Percentiles rank a stretch among this genome's conserved stretches.
Evolutionary conservation across 345 rosid species (phyloP).

Genomic region (Lumnitzera racemosa): DNA sequence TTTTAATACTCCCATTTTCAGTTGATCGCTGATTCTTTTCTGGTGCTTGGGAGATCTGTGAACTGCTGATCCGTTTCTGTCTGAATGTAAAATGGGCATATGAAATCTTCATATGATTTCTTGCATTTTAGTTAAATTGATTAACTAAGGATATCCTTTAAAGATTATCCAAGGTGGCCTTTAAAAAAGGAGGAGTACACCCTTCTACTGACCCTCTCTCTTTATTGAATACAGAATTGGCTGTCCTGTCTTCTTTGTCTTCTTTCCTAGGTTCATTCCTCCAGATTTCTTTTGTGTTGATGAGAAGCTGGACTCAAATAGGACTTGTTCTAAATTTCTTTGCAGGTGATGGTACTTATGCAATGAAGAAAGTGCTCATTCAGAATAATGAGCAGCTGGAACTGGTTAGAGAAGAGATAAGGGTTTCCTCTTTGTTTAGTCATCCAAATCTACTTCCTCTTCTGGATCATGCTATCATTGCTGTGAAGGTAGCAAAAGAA

Average conservation of each 20-base stretch:
- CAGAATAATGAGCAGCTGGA: conserved; percentile 84
- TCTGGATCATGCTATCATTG: conserved; percentile 88
- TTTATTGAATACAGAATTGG: neutral
- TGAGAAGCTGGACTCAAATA: neutral
- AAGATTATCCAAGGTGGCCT: neutral
- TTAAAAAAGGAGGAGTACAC: neutral
- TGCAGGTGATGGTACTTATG: conserved; percentile 87
- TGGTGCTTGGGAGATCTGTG: neutral
- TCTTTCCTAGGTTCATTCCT: neutral
- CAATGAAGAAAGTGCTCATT: conserved; percentile 95
- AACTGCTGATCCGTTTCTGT: neutral
- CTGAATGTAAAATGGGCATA: neutral
- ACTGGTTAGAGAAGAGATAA: conserved; percentile 89
- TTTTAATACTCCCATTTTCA: too few relatives aligned
- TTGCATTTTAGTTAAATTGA: too few relatives aligned
- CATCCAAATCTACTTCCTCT: conserved; percentile 92
- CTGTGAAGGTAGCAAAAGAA: conserved; percentile 55
- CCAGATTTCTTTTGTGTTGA: neutral
- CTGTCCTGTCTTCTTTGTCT: neutral
- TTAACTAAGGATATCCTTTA: neutral
- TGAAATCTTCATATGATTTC: too few relatives aligned
- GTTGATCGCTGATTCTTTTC: too few relatives aligned
- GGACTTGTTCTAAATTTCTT: conserved; percentile 2
- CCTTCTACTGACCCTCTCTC: neutral
- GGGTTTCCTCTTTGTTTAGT: conserved; percentile 77